Conservation (phyloP, 2,329 filamentous ascomycete genomes). For the Diaporthe citrichinensis region DNA sequence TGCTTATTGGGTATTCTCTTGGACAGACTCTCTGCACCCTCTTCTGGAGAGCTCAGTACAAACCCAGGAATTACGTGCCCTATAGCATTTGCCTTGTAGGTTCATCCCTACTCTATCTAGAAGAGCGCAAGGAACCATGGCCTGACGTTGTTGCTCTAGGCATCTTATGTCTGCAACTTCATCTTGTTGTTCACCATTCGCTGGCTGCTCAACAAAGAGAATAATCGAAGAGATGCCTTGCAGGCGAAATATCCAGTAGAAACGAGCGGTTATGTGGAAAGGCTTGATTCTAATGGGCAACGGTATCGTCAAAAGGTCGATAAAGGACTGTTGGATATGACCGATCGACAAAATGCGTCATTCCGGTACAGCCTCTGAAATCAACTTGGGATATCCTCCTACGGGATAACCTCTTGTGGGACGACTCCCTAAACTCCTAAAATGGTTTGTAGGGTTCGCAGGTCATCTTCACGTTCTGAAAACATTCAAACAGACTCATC, state of each 20-base stretch:
- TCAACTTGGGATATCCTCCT: neutral
- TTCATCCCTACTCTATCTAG: too few species aligned
- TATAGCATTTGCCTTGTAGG: slow-evolving; percentile 25
- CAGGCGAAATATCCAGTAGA: neutral
- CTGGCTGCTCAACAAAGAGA: neutral
- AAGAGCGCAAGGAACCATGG: neutral
- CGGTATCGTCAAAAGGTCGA: slow-evolving; percentile 8
- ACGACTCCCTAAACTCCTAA: neutral
- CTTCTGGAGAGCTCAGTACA: slow-evolving; percentile 27
- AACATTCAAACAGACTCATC: neutral
- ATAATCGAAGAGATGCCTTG: neutral
- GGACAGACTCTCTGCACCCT: slow-evolving; percentile 21
- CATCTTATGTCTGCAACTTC: slow-evolving; percentile 8
- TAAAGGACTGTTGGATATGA: slow-evolving; percentile 14
- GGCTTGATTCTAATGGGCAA: neutral
- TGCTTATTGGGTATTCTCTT: slow-evolving; percentile 9
- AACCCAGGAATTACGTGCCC: slow-evolving; percentile 25
- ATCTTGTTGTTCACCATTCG: slow-evolving; percentile 1
- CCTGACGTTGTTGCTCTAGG: neutral
- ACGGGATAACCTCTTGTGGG: neutral
- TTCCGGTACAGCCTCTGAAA: slow-evolving; percentile 23
- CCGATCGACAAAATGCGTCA: slow-evolving; percentile 12
- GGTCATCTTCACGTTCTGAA: neutral
- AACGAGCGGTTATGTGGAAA: slow-evolving; percentile 1
- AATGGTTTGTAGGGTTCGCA: neutral